phyloP scores from a whole-genome alignment of 2,329 filamentous ascomycete genomes.

The Capronia americana region DNA sequence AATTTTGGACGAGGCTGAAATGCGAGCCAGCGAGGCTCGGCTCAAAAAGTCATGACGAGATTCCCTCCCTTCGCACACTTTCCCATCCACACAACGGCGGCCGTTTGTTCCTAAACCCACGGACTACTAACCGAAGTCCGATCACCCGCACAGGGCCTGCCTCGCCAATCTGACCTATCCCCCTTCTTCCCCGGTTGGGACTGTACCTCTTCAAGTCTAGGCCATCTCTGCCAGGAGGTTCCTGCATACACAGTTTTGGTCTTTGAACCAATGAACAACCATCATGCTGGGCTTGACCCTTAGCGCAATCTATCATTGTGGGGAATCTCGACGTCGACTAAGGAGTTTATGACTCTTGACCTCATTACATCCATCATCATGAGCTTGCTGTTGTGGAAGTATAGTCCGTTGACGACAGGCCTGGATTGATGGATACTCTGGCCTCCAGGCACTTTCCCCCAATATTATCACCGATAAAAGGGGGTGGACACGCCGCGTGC shows the following conservation, averaged over 20 bases:
- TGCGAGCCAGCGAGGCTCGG: not conserved
- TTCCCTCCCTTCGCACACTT: not conserved
- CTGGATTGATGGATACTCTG: not conserved
- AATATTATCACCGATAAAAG: not conserved
- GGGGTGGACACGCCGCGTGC: not conserved
- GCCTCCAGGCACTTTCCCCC: not conserved
- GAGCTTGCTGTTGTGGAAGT: not conserved
- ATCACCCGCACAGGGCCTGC: not conserved
- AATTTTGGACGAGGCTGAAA: conserved; percentile 16
- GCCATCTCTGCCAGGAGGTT: not conserved
- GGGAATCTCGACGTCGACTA: not conserved
- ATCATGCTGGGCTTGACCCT: not conserved
- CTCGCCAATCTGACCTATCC: not conserved
- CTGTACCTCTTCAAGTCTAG: not conserved
- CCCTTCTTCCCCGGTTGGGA: not conserved
- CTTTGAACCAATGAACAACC: not conserved
- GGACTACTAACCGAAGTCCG: not conserved
- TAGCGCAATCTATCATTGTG: not conserved
- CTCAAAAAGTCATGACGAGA: conserved; percentile 12
- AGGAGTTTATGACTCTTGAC: not conserved
- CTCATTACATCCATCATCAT: not conserved
- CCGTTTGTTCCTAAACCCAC: not conserved
- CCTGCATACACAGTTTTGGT: not conserved
- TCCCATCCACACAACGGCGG: conserved; percentile 2
- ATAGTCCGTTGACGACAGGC: not conserved